Percentiles rank a stretch among this genome's conserved stretches.
Evolutionary conservation across 2,329 filamentous ascomycete species (phyloP).

Genomic region (Aspergillus felis): DNA sequence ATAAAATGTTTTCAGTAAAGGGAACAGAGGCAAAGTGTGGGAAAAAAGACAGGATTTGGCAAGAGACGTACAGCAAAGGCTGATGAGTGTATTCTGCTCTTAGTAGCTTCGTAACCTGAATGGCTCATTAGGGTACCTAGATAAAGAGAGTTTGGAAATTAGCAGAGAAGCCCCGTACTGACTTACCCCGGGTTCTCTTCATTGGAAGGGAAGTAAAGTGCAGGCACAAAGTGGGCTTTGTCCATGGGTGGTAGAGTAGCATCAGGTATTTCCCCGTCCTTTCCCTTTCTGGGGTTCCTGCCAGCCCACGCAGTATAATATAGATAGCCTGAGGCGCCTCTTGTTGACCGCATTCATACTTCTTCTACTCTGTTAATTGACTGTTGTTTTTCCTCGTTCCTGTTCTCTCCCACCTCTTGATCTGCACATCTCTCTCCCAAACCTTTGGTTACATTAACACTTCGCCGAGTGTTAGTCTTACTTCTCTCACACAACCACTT

Average conservation of each 20-base stretch:
- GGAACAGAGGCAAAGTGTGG: not conserved
- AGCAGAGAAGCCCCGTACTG: not conserved
- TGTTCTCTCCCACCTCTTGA: slow-evolving; percentile 3
- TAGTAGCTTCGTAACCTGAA: not conserved
- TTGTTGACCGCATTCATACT: not conserved
- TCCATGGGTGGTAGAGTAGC: slow-evolving; percentile 3
- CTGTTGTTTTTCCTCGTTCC: slow-evolving; percentile 3
- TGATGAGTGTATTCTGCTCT: not conserved
- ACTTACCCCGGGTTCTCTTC: not conserved
- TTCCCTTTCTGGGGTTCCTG: slow-evolving; percentile 9
- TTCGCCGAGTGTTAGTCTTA: not conserved
- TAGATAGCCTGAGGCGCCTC: not conserved
- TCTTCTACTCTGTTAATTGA: slow-evolving; percentile 1
- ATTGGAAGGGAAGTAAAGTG: slow-evolving; percentile 1
- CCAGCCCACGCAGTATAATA: not conserved
- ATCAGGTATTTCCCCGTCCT: slow-evolving; percentile 6
- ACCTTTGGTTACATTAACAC: not conserved
- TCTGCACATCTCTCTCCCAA: not conserved
- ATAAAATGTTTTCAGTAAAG: not conserved
- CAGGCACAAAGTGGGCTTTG: not conserved
- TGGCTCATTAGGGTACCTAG: not conserved
- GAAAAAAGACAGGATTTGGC: not conserved
- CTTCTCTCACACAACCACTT: not conserved
- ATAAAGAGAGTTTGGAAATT: not conserved
- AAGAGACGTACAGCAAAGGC: not conserved